Percentiles rank a stretch among this genome's conserved stretches.
Evolutionary conservation across 345 rosid species (phyloP).

Genomic region (Acer saccharum): DNA sequence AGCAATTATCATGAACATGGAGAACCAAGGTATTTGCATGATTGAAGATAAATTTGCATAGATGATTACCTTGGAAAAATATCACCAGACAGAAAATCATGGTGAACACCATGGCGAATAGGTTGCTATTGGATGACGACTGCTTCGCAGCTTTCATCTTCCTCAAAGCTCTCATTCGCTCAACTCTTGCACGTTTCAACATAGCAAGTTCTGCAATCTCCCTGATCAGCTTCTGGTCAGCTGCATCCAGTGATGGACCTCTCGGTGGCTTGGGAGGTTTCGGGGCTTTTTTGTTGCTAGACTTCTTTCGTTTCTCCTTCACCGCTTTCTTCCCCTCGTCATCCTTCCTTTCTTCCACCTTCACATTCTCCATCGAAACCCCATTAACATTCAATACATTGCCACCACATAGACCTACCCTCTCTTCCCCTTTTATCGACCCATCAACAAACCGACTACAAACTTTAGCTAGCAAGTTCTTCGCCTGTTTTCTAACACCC

Average conservation of each 20-base stretch:
- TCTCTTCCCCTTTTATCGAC: slow-evolving; percentile 35
- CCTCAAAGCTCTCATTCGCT: slow-evolving; percentile 86
- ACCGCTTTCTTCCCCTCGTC: slow-evolving; percentile 36
- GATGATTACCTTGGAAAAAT: slow-evolving; percentile 59
- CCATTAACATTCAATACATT: slow-evolving; percentile 15
- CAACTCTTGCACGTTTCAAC: slow-evolving; percentile 83
- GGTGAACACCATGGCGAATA: slow-evolving; percentile 63
- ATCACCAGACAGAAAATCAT: slow-evolving; percentile 62
- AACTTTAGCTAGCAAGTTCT: slow-evolving; percentile 26
- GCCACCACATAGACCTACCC: slow-evolving; percentile 25
- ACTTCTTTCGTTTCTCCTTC: slow-evolving; percentile 58
- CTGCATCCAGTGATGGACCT: slow-evolving; percentile 79
- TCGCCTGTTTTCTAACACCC: slow-evolving; percentile 31
- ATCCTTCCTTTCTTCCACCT: slow-evolving; percentile 30
- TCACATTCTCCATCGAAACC: slow-evolving; percentile 23
- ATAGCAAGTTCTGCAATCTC: slow-evolving; percentile 83
- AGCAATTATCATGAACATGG: neutral
- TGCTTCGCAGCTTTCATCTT: slow-evolving; percentile 64
- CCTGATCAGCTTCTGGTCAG: slow-evolving; percentile 77
- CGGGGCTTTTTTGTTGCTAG: slow-evolving; percentile 58
- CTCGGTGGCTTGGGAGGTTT: slow-evolving; percentile 94
- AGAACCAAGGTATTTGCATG: neutral
- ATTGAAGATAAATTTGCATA: neutral
- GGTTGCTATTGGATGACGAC: slow-evolving; percentile 52
- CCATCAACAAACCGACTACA: slow-evolving; percentile 28